These are phyloP conservation scores for Gossypium aridum DNA, from an alignment of 441 rosid genomes.

Conservation along the genomic window DNA sequence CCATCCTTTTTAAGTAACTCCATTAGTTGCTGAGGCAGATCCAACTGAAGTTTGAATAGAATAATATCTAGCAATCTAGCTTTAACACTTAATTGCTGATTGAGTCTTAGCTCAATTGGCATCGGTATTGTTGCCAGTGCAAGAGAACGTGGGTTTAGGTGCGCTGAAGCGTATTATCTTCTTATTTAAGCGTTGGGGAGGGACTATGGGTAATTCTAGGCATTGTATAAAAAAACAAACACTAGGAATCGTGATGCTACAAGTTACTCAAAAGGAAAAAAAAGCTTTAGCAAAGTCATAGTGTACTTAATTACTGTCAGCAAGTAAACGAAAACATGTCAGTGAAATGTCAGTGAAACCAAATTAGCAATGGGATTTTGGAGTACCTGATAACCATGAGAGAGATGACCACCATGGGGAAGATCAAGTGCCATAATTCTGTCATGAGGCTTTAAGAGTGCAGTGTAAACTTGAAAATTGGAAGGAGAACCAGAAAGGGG, in stretches of 20 bases:
- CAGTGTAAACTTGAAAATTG: conserved; percentile 95
- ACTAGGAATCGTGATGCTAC: too few species aligned
- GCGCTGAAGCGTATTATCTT: too few species aligned
- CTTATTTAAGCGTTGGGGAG: too few species aligned
- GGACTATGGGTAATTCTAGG: too few species aligned
- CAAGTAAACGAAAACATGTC: background rate
- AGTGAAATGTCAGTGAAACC: conserved; percentile 18
- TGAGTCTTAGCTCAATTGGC: too few species aligned
- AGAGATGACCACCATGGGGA: conserved; percentile 99
- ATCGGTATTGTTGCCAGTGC: too few species aligned
- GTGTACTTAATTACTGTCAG: background rate
- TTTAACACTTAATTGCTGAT: background rate
- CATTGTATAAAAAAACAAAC: too few species aligned
- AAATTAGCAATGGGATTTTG: conserved; percentile 15
- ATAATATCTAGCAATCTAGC: background rate
- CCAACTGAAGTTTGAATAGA: background rate
- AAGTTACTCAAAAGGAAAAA: too few species aligned
- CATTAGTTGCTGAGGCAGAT: background rate
- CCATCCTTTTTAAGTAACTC: background rate
- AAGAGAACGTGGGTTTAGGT: too few species aligned
- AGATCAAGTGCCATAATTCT: conserved; percentile 99
- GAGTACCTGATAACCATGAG: conserved; percentile 96
- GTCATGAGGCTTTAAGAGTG: conserved; percentile 88
- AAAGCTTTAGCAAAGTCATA: background rate
- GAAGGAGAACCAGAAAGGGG: conserved; percentile 96